phyloP scores from a whole-genome alignment of 2,329 filamentous ascomycete species.

The Fonsecaea multimorphosa region DNA sequence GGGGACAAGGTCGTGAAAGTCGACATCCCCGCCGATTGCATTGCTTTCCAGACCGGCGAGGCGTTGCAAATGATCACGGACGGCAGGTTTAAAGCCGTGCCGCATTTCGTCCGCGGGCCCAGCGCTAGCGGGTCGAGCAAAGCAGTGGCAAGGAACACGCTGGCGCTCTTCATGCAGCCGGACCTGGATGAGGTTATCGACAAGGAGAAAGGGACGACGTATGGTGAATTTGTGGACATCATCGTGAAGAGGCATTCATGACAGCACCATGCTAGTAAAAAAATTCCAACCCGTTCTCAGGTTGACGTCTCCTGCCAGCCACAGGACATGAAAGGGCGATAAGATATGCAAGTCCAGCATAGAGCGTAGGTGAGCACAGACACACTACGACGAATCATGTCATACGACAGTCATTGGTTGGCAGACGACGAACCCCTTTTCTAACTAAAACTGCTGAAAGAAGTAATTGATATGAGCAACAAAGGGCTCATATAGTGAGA shows the following conservation, averaged over 20 bases:
- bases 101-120: slow-evolving; percentile 83
- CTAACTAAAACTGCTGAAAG: too few relatives aligned
- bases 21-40: slow-evolving; percentile 84
- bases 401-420: too few relatives aligned
- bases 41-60: slow-evolving; percentile 95
- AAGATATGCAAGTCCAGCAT: too few relatives aligned
- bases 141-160: slow-evolving; percentile 74
- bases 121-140: slow-evolving; percentile 36
- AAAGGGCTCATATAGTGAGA: too few relatives aligned
- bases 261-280: too few relatives aligned
- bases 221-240: slow-evolving; percentile 75
- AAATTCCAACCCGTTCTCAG: too few relatives aligned
- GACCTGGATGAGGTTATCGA: slow-evolving; percentile 78
- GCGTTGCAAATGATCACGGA: slow-evolving; percentile 86
- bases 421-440: too few relatives aligned
- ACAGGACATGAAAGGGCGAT: too few relatives aligned
- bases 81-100: slow-evolving; percentile 89
- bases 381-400: too few relatives aligned
- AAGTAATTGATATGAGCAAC: too few relatives aligned
- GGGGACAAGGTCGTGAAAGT: slow-evolving; percentile 83
- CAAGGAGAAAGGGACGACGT: slow-evolving; percentile 73
- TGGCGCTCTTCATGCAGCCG: slow-evolving; percentile 96
- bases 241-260: slow-evolving; percentile 73
- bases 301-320: too few relatives aligned
- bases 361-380: too few relatives aligned